Base-by-base conservation (phyloP, 495 filamentous ascomycete genomes). In the Aspergillus carlsbadensis region DNA sequence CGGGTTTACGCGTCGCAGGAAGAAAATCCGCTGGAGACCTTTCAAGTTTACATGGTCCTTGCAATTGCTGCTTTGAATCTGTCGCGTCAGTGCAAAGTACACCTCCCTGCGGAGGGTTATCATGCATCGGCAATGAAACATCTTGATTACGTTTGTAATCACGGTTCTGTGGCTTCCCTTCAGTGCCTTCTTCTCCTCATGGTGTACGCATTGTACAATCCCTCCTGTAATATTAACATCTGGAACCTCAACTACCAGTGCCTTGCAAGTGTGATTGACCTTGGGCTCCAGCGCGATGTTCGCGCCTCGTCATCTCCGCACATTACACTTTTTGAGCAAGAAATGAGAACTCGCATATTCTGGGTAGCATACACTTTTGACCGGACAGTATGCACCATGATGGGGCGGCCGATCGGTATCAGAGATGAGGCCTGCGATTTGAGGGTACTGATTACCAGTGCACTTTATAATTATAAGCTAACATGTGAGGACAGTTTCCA, bases 221-320 rank as follows among this genome's bases (percentile, higher is more conserved):
- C 75, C 0, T 75, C 73, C 1, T 73, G 72, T 34, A 63, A 66
- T 10, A 63, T 80, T 20, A 77, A 78, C 58, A 69, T 77, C 24
- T 80, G 77, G 77, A 75, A 72, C 47, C 61, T 80, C 2, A 76
- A 78, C 29, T 78, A 80, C 46, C 76, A 78, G 47, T 78, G 76
- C 33, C 53, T 80, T 11, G 76, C 74, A n/a, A 60, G 67, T 8
- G 59, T 77, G 0, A 71, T 80, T 21, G 77, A 80, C 33, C 54
- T 80, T 17, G 77, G 77, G 0, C 63, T 78, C 0, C 77, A 78
- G 48, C 70, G 77, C 3, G 70, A 76, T 58, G 58, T 78, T 2
- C 70, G 70, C 10, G 61, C 67, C 3, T 69, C 60, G 13, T 54
- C 64, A 13, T 59, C 62, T 7, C 65, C 69, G 13, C 61, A 54